Percentiles rank a stretch among this genome's conserved stretches.
Evolutionary conservation across 106 monocot genomes (phyloP).

Genomic region (Allium cepa): DNA sequence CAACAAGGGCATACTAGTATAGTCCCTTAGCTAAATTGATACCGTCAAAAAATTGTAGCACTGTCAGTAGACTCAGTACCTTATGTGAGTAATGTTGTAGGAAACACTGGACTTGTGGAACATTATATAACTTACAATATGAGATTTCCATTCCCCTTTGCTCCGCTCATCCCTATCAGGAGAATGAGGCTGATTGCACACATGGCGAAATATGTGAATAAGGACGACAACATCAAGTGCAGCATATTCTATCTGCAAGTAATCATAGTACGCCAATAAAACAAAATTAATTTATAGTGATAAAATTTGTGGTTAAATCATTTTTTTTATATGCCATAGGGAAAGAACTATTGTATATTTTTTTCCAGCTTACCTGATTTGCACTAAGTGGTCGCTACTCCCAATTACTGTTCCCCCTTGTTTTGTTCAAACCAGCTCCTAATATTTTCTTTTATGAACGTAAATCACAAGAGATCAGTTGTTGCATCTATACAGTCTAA

Average conservation of each 20-base stretch:
- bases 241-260: slow-evolving; percentile 86
- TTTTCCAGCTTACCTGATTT: slow-evolving; percentile 60
- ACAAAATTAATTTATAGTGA: no score
- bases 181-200: slow-evolving; percentile 30
- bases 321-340: no score
- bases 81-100: no score
- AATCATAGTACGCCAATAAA: neutral
- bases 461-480: neutral
- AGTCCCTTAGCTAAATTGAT: no score
- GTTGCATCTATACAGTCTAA: neutral
- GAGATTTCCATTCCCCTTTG: slow-evolving; percentile 83
- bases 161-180: slow-evolving; percentile 14
- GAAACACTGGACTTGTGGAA: neutral
- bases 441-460: slow-evolving; percentile 58
- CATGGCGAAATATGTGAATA: slow-evolving; percentile 75
- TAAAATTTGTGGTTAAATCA: no score
- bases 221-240: slow-evolving; percentile 94
- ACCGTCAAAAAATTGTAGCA: no score
- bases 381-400: slow-evolving; percentile 81
- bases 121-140: slow-evolving; percentile 47
- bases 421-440: slow-evolving; percentile 96
- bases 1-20: no score
- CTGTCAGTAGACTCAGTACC: no score
- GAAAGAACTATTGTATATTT: neutral
- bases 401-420: slow-evolving; percentile 96